Evolutionary conservation across 208 protist genomes (phyloP).

Genomic region (Tritrichomonas musculus): DNA sequence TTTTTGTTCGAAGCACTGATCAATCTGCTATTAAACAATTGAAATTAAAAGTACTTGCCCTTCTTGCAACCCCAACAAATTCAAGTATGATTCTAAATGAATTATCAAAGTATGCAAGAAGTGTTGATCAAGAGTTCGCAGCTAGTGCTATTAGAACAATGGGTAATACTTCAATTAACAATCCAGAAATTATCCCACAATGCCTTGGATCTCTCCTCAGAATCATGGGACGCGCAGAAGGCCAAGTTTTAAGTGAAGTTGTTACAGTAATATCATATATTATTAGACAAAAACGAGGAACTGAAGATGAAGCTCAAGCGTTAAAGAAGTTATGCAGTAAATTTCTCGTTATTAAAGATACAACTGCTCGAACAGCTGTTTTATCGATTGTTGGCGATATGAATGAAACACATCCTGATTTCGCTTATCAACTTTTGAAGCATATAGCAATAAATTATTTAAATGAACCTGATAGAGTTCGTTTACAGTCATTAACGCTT

Average conservation of each 20-base stretch:
- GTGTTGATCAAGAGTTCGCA: background rate
- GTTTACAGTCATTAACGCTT: background rate
- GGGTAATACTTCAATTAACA: background rate
- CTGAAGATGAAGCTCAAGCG: background rate
- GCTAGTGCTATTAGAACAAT: background rate
- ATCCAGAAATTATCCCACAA: background rate
- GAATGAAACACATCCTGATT: background rate
- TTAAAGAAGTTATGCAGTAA: background rate
- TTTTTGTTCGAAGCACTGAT: background rate
- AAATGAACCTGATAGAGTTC: background rate
- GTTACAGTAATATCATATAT: background rate
- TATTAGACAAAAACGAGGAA: background rate
- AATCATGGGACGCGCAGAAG: background rate
- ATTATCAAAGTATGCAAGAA: background rate
- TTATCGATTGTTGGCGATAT: slow-evolving; percentile 4
- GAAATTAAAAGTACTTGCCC: background rate
- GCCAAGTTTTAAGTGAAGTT: background rate
- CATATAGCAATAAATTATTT: background rate
- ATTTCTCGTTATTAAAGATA: background rate
- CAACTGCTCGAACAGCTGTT: background rate
- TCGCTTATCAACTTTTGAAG: background rate
- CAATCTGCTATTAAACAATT: background rate
- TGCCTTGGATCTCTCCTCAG: background rate
- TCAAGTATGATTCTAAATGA: background rate
- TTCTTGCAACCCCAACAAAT: background rate